Conservation (phyloP, 2,329 filamentous ascomycete species). For the Penicillium griseofulvum region DNA sequence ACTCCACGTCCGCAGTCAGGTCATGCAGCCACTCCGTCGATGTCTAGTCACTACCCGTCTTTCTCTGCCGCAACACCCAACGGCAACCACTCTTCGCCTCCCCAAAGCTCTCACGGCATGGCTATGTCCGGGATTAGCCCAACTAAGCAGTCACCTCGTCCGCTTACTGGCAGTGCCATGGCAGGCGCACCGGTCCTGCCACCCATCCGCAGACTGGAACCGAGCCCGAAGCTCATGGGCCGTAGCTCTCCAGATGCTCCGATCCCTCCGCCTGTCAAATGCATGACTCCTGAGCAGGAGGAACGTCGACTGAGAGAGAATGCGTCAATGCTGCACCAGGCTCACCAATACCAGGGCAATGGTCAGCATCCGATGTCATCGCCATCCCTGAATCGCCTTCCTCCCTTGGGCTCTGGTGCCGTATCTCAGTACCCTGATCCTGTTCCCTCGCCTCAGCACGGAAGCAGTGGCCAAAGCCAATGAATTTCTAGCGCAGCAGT, state of each 20-base stretch:
- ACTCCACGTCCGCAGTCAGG: slow-evolving; percentile 32
- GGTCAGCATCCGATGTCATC: slow-evolving; percentile 32
- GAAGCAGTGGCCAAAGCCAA: slow-evolving; percentile 7
- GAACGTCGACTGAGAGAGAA: slow-evolving; percentile 41
- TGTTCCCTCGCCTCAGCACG: slow-evolving; percentile 19
- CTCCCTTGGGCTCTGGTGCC: slow-evolving; percentile 30
- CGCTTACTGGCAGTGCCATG: slow-evolving; percentile 35
- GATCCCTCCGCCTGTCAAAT: slow-evolving; percentile 43
- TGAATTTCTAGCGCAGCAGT: neutral
- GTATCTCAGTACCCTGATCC: slow-evolving; percentile 25
- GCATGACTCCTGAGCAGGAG: slow-evolving; percentile 45
- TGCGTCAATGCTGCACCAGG: slow-evolving; percentile 27
- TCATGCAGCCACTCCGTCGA: slow-evolving; percentile 28
- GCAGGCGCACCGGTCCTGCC: slow-evolving; percentile 39
- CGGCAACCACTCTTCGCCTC: slow-evolving; percentile 35
- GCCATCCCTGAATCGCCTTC: slow-evolving; percentile 33
- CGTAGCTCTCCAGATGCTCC: slow-evolving; percentile 43
- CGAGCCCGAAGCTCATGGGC: slow-evolving; percentile 46
- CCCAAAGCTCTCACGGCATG: slow-evolving; percentile 37
- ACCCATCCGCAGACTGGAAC: slow-evolving; percentile 42
- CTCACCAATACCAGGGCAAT: slow-evolving; percentile 19
- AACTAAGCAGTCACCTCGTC: slow-evolving; percentile 46
- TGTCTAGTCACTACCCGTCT: slow-evolving; percentile 31
- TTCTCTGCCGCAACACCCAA: slow-evolving; percentile 35
- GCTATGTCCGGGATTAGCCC: slow-evolving; percentile 47